Percentiles rank a stretch among this genome's conserved stretches.
Evolutionary conservation across 2,329 filamentous ascomycete species (phyloP).

Genomic region (Scedosporium aurantiacum): DNA sequence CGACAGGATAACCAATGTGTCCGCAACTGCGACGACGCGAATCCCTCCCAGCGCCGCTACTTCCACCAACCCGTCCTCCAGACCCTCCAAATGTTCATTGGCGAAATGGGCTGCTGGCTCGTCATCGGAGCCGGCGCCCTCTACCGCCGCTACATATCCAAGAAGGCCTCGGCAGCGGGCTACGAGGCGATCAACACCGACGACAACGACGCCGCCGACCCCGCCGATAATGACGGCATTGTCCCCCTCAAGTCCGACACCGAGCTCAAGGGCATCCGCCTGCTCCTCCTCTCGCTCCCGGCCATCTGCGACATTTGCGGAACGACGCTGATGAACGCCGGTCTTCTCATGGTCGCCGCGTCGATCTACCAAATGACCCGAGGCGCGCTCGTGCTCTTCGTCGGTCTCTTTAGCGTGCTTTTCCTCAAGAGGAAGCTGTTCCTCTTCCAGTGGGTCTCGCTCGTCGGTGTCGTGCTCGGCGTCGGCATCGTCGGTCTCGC

Average conservation of each 20-base stretch:
- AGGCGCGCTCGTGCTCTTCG: constrained; percentile 87
- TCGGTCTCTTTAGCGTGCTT: constrained; percentile 86
- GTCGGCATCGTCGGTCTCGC: constrained; percentile 85
- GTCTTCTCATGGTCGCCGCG: constrained; percentile 83
- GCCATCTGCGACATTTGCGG: constrained; percentile 90
- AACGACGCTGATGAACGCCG: constrained; percentile 95
- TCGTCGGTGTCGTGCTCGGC: constrained; percentile 77
- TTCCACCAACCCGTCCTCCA: constrained; percentile 97
- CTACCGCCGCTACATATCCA: constrained; percentile 45
- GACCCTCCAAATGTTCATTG: constrained; percentile 95
- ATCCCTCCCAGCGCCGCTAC: constrained; percentile 53
- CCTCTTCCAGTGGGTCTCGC: constrained; percentile 84
- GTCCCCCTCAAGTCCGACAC: constrained; percentile 37
- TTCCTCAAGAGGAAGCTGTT: constrained; percentile 73
- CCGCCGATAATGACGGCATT: constrained; percentile 13
- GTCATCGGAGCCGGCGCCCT: constrained; percentile 64
- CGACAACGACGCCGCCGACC: constrained; percentile 30
- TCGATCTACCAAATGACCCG: constrained; percentile 99
- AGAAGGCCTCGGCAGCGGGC: constrained; percentile 34
- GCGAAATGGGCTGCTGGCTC: constrained; percentile 92
- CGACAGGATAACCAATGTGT: constrained; percentile 90
- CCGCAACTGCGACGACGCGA: constrained; percentile 65
- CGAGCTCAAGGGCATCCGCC: constrained; percentile 56
- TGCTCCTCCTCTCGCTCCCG: constrained; percentile 69
- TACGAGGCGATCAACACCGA: constrained; percentile 55